These are phyloP conservation scores for Calocybe gangraenosa DNA, from an alignment of 768 basidiomycete species.

Conservation along the genomic window DNA sequence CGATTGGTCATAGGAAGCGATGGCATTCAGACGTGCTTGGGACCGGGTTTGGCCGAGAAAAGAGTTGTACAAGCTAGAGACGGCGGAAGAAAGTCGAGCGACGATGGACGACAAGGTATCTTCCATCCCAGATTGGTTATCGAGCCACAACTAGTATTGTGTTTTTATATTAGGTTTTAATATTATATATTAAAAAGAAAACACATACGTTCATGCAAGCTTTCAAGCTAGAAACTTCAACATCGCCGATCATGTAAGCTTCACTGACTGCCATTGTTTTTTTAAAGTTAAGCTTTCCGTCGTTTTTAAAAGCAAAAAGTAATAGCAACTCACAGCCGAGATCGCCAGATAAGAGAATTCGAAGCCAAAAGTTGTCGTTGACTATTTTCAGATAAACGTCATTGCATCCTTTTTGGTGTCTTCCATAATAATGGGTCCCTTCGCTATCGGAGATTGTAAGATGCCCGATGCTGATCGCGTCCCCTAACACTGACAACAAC, in stretches of 20 bases:
- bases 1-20: slow-evolving; percentile 89
- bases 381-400: slow-evolving; percentile 54
- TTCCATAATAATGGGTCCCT: slow-evolving; percentile 57
- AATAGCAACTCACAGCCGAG: slow-evolving; percentile 51
- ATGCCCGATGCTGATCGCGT: slow-evolving; percentile 55
- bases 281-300: slow-evolving; percentile 7
- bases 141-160: slow-evolving; percentile 62
- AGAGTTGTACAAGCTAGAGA: slow-evolving; percentile 64
- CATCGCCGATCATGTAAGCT: slow-evolving; percentile 71
- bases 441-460: slow-evolving; percentile 60
- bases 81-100: slow-evolving; percentile 50
- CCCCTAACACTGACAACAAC: slow-evolving; percentile 53
- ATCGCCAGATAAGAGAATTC: slow-evolving; percentile 62
- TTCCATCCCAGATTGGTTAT: slow-evolving; percentile 59
- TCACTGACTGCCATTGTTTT: slow-evolving; percentile 51
- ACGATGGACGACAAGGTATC: slow-evolving; percentile 53
- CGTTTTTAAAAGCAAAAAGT: too few species aligned
- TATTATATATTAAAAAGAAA: slow-evolving; percentile 5
- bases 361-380: slow-evolving; percentile 65
- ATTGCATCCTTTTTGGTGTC: slow-evolving; percentile 54
- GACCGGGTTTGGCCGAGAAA: slow-evolving; percentile 71
- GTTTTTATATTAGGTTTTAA: slow-evolving; percentile 10
- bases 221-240: slow-evolving; percentile 57
- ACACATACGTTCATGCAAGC: slow-evolving; percentile 57
- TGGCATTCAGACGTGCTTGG: slow-evolving; percentile 73